phyloP scores from a whole-genome alignment of 192 early-diverging fungal species.

The Coemansia sp. region DNA sequence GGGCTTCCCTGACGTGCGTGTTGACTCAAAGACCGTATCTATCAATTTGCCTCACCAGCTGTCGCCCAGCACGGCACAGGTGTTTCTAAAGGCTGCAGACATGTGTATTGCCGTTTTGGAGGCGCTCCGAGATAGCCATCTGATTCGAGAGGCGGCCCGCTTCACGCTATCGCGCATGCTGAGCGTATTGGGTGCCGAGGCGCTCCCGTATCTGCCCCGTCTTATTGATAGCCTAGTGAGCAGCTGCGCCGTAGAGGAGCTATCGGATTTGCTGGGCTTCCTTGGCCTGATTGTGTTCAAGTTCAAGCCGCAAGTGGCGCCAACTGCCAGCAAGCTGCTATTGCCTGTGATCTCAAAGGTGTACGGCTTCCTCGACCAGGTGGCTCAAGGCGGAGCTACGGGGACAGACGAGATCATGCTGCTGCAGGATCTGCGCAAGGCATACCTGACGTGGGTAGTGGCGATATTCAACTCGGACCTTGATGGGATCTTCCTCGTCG shows the following conservation, averaged over 20 bases:
- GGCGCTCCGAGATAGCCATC: slow-evolving; percentile 61
- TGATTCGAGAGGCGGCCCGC: slow-evolving; percentile 71
- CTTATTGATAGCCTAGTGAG: slow-evolving; percentile 78
- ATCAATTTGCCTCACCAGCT: slow-evolving; percentile 43
- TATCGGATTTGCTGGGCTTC: slow-evolving; percentile 85
- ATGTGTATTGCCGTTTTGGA: slow-evolving; percentile 74
- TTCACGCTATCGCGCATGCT: slow-evolving; percentile 88
- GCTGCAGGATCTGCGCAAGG: slow-evolving; percentile 76
- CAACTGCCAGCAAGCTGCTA: slow-evolving; percentile 63
- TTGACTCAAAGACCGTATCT: slow-evolving; percentile 41
- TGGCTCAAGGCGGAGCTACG: slow-evolving; percentile 58
- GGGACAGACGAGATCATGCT: slow-evolving; percentile 88
- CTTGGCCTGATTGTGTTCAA: slow-evolving; percentile 85
- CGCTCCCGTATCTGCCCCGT: slow-evolving; percentile 78
- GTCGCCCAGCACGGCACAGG: slow-evolving; percentile 49
- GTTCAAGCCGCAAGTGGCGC: slow-evolving; percentile 71
- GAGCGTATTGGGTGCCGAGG: slow-evolving; percentile 80
- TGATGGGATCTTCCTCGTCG: slow-evolving; percentile 73
- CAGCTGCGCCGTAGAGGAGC: slow-evolving; percentile 75
- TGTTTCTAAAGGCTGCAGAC: slow-evolving; percentile 83
- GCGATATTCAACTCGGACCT: slow-evolving; percentile 81
- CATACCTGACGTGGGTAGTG: slow-evolving; percentile 79
- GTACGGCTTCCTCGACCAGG: slow-evolving; percentile 82
- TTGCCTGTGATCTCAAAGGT: slow-evolving; percentile 81
- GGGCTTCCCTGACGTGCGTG: slow-evolving; percentile 65